Percentiles rank a stretch among this genome's conserved stretches.
These are phyloP conservation scores for Haplographium delicatum DNA, from an alignment of 495 filamentous ascomycete genomes.

Conservation along the genomic window DNA sequence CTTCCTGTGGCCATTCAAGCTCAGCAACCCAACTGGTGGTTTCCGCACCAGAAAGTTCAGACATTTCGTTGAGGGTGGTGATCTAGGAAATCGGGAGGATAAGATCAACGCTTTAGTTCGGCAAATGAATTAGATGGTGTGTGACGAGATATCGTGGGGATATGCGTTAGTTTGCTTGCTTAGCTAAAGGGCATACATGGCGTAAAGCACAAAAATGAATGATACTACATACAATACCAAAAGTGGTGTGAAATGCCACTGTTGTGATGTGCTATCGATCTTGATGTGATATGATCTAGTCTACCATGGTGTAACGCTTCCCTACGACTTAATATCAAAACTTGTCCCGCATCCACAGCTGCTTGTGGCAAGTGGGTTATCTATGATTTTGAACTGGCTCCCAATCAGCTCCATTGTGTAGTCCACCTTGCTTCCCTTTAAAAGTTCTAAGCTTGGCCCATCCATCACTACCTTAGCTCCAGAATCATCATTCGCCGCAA, in stretches of 20 bases:
- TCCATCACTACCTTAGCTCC: constrained; percentile 87
- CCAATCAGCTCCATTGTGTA: constrained; percentile 97
- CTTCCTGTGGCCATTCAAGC: constrained; percentile 99
- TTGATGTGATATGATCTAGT: too few relatives aligned
- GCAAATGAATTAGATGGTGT: constrained; percentile 80
- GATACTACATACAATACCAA: constrained; percentile 6
- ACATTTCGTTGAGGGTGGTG: constrained; percentile 96
- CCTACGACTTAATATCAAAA: constrained; percentile 85
- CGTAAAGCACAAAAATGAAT: constrained; percentile 15
- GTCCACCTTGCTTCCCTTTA: constrained; percentile 91
- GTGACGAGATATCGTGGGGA: not conserved
- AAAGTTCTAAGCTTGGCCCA: constrained; percentile 74
- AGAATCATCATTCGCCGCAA: constrained; percentile 35
- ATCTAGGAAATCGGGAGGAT: constrained; percentile 96
- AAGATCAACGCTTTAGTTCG: constrained; percentile 93
- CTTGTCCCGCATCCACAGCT: constrained; percentile 98
- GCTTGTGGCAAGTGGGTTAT: constrained; percentile 84
- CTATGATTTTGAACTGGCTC: constrained; percentile 94
- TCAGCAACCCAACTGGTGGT: constrained; percentile 92
- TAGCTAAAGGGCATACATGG: constrained; percentile 14
- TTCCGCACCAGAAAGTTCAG: constrained; percentile 97
- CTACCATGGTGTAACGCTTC: too few relatives aligned
- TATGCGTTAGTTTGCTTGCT: constrained; percentile 10
- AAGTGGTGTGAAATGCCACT: too few relatives aligned
- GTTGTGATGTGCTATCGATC: too few relatives aligned